Conservation (phyloP, 2,329 filamentous ascomycete genomes). For the Claviceps cyperi region DNA sequence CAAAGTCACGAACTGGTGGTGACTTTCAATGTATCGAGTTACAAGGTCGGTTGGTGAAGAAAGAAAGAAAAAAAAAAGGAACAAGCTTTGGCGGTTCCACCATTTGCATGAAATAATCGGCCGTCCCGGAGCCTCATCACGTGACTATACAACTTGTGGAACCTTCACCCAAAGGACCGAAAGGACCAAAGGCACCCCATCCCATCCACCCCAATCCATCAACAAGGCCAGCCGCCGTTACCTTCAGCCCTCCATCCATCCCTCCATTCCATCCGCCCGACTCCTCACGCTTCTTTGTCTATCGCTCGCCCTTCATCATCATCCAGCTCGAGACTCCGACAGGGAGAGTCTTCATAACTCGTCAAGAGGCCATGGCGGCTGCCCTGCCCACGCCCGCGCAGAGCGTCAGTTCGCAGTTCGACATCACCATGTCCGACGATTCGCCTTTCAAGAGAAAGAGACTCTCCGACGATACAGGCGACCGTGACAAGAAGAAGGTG, state of each 20-base stretch:
- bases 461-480: conserved; percentile 38
- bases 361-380: conserved; percentile 25
- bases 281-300: conserved; percentile 48
- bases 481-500: conserved; percentile 45
- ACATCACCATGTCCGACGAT: conserved; percentile 34
- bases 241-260: conserved; percentile 42
- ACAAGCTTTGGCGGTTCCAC: background rate
- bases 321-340: conserved; percentile 34
- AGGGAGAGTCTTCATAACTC: conserved; percentile 32
- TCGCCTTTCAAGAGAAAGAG: conserved; percentile 50
- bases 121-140: background rate
- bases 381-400: conserved; percentile 48
- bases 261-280: conserved; percentile 45
- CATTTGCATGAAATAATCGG: background rate
- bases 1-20: conserved; percentile 22
- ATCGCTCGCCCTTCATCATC: conserved; percentile 40
- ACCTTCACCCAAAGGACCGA: background rate
- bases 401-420: conserved; percentile 42
- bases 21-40: conserved; percentile 21
- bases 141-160: background rate
- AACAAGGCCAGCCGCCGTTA: conserved; percentile 13
- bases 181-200: background rate
- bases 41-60: conserved; percentile 26
- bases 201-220: conserved; percentile 2
- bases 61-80: conserved; percentile 13